A percentile compares a stretch with the other conserved stretches of the same genome.
Conservation (phyloP, 2,329 filamentous ascomycete species). For the Pseudophaeomoniella oleicola region DNA sequence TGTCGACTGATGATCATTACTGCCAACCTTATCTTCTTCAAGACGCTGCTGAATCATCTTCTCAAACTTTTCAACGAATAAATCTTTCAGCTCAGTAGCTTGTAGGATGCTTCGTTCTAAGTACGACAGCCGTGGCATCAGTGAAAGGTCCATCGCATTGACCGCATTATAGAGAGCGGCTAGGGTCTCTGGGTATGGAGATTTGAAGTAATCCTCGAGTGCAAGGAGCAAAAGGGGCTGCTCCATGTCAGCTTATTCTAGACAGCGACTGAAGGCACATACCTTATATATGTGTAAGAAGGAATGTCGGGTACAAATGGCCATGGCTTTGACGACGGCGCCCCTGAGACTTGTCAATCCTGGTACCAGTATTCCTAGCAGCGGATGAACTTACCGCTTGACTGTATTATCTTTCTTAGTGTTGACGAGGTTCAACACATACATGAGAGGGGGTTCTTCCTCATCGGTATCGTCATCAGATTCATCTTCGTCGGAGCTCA, state of each 20-base stretch:
- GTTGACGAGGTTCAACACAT: constrained; percentile 94
- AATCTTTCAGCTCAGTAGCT: constrained; percentile 81
- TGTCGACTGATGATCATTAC: constrained; percentile 18
- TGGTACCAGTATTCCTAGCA: background rate
- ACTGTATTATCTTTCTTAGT: constrained; percentile 91
- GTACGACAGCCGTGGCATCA: constrained; percentile 73
- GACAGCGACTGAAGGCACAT: constrained; percentile 11
- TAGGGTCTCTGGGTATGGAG: constrained; percentile 74
- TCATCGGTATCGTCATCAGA: constrained; percentile 41
- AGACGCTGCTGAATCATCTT: constrained; percentile 78
- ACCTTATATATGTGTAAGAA: constrained; percentile 99
- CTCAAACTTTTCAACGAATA: constrained; percentile 97
- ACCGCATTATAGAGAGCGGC: constrained; percentile 81
- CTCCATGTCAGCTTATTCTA: constrained; percentile 11
- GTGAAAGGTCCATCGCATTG: constrained; percentile 89
- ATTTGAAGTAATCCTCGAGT: constrained; percentile 92
- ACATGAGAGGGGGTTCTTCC: constrained; percentile 84
- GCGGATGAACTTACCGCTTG: constrained; percentile 40
- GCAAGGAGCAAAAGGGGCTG: constrained; percentile 79
- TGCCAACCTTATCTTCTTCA: constrained; percentile 39
- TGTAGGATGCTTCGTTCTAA: constrained; percentile 79
- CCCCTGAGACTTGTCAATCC: constrained; percentile 41
- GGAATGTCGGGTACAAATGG: constrained; percentile 91
- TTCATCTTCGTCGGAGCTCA: constrained; percentile 25
- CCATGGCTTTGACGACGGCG: constrained; percentile 94